Percentiles rank a stretch among this genome's conserved stretches.
Conservation (phyloP, 2,329 filamentous ascomycete genomes). For the Fusarium siculi region DNA sequence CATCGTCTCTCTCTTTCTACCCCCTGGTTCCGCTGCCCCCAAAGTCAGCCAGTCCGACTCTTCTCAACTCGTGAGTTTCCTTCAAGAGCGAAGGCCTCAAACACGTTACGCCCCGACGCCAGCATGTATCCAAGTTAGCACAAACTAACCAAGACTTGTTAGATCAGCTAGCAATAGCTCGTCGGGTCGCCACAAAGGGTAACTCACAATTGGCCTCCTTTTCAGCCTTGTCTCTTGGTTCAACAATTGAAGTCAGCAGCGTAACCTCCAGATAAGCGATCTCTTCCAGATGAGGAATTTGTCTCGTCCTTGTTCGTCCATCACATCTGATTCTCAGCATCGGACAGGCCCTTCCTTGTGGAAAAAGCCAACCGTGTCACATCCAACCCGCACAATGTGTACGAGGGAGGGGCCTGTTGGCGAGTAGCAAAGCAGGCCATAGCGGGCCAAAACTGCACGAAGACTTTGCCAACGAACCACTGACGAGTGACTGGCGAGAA, state of each 20-base stretch:
- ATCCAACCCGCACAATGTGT: constrained; percentile 34
- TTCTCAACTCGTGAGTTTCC: constrained; percentile 8
- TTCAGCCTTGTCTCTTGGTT: constrained; percentile 32
- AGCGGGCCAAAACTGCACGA: constrained; percentile 34
- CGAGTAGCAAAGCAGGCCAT: constrained; percentile 32
- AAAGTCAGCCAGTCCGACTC: constrained; percentile 25
- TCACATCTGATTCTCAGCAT: constrained; percentile 20
- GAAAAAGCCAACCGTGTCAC: constrained; percentile 35
- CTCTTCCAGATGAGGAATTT: constrained; percentile 26
- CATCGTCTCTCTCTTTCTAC: not conserved
- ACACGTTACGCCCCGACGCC: constrained; percentile 26
- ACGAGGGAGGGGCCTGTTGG: constrained; percentile 35
- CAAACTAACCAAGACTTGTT: constrained; percentile 21
- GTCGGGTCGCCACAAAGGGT: constrained; percentile 4
- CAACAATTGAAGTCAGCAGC: not conserved
- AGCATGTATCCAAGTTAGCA: constrained; percentile 20
- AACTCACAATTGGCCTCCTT: constrained; percentile 29
- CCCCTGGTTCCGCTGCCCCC: constrained; percentile 34
- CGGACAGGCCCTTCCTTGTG: constrained; percentile 32
- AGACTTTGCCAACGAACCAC: constrained; percentile 36
- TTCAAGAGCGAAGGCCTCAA: constrained; percentile 32
- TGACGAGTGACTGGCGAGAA: constrained; percentile 31
- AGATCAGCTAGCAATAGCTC: constrained; percentile 20
- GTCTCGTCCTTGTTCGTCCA: constrained; percentile 12
- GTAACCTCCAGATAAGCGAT: constrained; percentile 18